A percentile compares a stretch with the other conserved stretches of the same genome.
These are phyloP conservation scores for Penicillium capsulatum DNA, from an alignment of 2,329 filamentous ascomycete genomes.

Conservation along the genomic window DNA sequence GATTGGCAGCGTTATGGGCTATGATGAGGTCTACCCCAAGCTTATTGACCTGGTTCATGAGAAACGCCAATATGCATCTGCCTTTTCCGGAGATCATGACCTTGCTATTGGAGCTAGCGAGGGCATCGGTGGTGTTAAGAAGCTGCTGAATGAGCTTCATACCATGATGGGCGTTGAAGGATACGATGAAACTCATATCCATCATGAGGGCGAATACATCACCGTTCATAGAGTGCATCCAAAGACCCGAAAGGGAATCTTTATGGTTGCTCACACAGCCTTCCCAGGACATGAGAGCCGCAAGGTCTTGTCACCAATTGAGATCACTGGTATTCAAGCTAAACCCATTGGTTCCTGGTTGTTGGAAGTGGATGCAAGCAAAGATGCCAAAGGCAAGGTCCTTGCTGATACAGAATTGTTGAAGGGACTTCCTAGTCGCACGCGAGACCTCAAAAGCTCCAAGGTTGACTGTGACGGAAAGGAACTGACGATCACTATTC, in stretches of 20 bases:
- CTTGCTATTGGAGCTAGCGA: conserved; percentile 60
- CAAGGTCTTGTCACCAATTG: conserved; percentile 72
- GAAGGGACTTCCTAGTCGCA: conserved; percentile 76
- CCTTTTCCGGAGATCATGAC: conserved; percentile 59
- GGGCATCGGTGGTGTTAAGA: conserved; percentile 87
- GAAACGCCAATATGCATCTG: conserved; percentile 74
- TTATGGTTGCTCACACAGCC: conserved; percentile 91
- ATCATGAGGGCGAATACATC: conserved; percentile 93
- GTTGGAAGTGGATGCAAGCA: conserved; percentile 77
- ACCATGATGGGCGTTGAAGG: conserved; percentile 91
- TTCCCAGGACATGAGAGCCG: conserved; percentile 88
- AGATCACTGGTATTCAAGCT: conserved; percentile 77
- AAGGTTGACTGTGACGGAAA: conserved; percentile 66
- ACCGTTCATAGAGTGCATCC: conserved; percentile 95
- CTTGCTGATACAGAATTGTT: conserved; percentile 67
- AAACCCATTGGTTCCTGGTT: conserved; percentile 87
- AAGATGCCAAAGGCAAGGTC: conserved; percentile 62
- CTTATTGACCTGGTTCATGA: conserved; percentile 92
- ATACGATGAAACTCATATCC: conserved; percentile 92
- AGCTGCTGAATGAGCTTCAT: conserved; percentile 90
- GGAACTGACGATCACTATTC: conserved; percentile 74
- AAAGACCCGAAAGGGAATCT: conserved; percentile 86
- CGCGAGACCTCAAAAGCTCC: conserved; percentile 69
- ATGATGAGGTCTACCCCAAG: conserved; percentile 92
- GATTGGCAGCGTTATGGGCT: conserved; percentile 94